A percentile compares a stretch with the other conserved stretches of the same genome.
These are phyloP conservation scores for Penicillium roqueforti DNA, from an alignment of 495 filamentous ascomycete genomes.

Conservation along the genomic window DNA sequence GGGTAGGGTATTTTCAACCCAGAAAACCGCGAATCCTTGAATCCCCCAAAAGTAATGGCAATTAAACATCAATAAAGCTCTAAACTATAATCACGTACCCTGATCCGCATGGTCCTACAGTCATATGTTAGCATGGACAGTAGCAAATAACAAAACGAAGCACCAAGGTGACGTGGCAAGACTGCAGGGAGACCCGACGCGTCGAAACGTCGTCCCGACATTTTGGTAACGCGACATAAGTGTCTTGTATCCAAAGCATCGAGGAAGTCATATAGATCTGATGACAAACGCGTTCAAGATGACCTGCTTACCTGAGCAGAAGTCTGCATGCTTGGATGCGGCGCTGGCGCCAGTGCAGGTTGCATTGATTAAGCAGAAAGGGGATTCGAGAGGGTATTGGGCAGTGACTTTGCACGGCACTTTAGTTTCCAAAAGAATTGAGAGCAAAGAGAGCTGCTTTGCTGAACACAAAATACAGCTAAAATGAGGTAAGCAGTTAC, in stretches of 20 bases:
- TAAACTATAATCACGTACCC: constrained; percentile 36
- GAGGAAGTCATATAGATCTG: constrained; percentile 29
- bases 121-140: constrained; percentile 12
- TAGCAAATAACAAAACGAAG: neutral
- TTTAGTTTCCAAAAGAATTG: constrained; percentile 7
- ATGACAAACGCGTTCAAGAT: constrained; percentile 42
- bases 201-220: constrained; percentile 6
- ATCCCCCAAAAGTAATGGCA: neutral
- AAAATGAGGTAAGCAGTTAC: constrained; percentile 45
- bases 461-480: constrained; percentile 15
- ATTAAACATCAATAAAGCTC: neutral
- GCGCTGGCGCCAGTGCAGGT: constrained; percentile 53
- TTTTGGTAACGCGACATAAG: neutral
- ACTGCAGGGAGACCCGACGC: constrained; percentile 11
- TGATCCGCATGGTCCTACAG: constrained; percentile 50
- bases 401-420: constrained; percentile 2
- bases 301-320: constrained; percentile 52
- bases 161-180: constrained; percentile 9
- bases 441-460: constrained; percentile 17
- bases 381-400: constrained; percentile 1
- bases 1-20: neutral
- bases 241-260: neutral
- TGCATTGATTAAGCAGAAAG: constrained; percentile 40
- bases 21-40: neutral
- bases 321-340: constrained; percentile 54